These are phyloP conservation scores for Daldinia sp. DNA, from an alignment of 2,329 filamentous ascomycete genomes.

Conservation along the genomic window DNA sequence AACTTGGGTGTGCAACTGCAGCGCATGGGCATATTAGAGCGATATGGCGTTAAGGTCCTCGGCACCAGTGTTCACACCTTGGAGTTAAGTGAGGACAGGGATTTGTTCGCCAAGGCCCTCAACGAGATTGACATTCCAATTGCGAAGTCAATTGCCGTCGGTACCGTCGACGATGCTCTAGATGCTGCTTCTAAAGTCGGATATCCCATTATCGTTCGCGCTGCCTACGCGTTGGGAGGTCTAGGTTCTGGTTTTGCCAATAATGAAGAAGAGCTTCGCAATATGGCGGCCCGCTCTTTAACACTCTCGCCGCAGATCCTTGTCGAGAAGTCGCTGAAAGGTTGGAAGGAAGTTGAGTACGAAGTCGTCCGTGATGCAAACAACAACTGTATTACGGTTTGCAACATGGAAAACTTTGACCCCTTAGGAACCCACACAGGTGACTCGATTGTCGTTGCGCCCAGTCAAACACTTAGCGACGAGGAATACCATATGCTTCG, in stretches of 20 bases:
- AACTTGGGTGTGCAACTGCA: conserved; percentile 98
- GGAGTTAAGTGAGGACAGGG: conserved; percentile 94
- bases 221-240: conserved; percentile 95
- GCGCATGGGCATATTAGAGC: conserved; percentile 93
- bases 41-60: conserved; percentile 94
- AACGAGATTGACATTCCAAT: conserved; percentile 99
- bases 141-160: conserved; percentile 93
- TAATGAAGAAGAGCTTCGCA: conserved; percentile 91
- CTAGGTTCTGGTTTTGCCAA: conserved; percentile 96
- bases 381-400: conserved; percentile 99
- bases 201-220: conserved; percentile 98
- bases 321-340: conserved; percentile 98
- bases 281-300: conserved; percentile 91
- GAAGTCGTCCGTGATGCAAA: conserved; percentile 96
- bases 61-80: conserved; percentile 95
- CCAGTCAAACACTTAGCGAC: conserved; percentile 95
- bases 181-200: conserved; percentile 87
- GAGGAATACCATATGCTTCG: conserved; percentile 99
- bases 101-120: conserved; percentile 93
- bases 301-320: conserved; percentile 96
- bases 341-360: conserved; percentile 99
- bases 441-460: conserved; percentile 98
- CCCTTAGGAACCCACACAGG: conserved; percentile 97
- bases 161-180: conserved; percentile 91
- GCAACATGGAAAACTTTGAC: conserved; percentile 99